Base-by-base conservation (phyloP, 495 filamentous ascomycete species). In the Pseudevernia furfuracea region DNA sequence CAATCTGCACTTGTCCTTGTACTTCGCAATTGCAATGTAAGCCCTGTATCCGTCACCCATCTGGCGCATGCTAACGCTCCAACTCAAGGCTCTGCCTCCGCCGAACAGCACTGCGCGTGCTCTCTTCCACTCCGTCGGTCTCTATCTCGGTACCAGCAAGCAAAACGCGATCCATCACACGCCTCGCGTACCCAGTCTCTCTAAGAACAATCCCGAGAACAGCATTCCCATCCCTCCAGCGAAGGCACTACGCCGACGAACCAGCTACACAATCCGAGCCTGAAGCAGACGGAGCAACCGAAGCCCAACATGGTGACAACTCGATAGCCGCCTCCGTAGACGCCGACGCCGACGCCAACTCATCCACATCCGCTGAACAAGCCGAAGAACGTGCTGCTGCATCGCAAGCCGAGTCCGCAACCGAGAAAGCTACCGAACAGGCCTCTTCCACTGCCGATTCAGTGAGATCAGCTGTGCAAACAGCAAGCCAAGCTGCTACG, bases 41-140 rank as follows among this genome's bases (percentile, higher is more conserved):
- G 65, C 1, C 9, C 19, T 57, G 8, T 30, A 12, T 36, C 21
- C 1, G 15, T 43, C 4, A 44, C 10, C 10, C 12, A 25, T 5
- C 17, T 10, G 14, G 12, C 14, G 28, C 7, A 32, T 38, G 46
- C 68, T 70, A 44, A 66, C 28, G 9, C 52, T 28, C 12, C 11
- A 64, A 14, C 30, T 30, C 52, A 81, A 55, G 79, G 79, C 69
- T 80, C 66, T 74, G 63, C 60, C 67, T 80, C 30, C 70, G 70
- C 49, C 56, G 61, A 56, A 48, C 59, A 19, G 68, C 68, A 49
- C 56, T 82, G 56, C 80, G 85, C 62, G 81, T 85, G 37, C 75
- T 82, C 67, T 75, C 81, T 66, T 74, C 80, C 49, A 76, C 82
- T 52, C 75, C 79, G 15, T 75, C 84, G 28, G 72, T 76, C 34